Evolutionary conservation across 257 asterid genomes (phyloP).

Genomic region (Schizonepeta tenuifolia): DNA sequence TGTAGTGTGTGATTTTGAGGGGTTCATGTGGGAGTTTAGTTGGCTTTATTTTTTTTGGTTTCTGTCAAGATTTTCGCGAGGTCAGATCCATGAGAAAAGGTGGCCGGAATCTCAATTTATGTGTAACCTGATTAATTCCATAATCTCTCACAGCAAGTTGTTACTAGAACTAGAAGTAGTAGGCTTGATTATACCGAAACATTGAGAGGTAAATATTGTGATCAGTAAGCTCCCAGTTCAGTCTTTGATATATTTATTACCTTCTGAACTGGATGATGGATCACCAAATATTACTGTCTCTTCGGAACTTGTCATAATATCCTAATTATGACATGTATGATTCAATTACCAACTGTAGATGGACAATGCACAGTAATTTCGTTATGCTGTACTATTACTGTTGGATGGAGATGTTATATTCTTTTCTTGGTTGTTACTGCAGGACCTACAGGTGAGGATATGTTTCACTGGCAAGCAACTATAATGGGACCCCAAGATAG

Average conservation of each 20-base stretch:
- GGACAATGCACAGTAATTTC: not conserved
- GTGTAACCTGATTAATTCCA: not conserved
- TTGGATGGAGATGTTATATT: not conserved
- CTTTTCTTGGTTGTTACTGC: not conserved
- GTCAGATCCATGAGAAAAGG: not conserved
- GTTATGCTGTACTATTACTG: not conserved
- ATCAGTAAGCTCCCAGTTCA: not conserved
- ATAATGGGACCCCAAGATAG: constrained; percentile 14
- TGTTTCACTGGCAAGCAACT: constrained; percentile 8
- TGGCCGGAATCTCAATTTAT: not conserved
- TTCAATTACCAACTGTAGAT: not conserved
- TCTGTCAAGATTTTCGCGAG: not conserved
- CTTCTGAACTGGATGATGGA: not conserved
- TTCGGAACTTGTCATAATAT: not conserved
- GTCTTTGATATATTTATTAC: not conserved
- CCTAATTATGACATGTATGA: not conserved
- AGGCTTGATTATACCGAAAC: not conserved
- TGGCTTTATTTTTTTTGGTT: not conserved
- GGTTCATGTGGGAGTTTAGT: not conserved
- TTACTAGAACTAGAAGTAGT: too few relatives aligned
- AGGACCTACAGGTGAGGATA: constrained; percentile 2
- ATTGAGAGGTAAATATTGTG: not conserved
- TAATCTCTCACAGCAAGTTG: not conserved
- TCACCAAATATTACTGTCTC: not conserved
- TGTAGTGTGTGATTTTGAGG: not conserved